Conservation (phyloP, 1,139 yeast species). For the Nadsonia commutata region DNA sequence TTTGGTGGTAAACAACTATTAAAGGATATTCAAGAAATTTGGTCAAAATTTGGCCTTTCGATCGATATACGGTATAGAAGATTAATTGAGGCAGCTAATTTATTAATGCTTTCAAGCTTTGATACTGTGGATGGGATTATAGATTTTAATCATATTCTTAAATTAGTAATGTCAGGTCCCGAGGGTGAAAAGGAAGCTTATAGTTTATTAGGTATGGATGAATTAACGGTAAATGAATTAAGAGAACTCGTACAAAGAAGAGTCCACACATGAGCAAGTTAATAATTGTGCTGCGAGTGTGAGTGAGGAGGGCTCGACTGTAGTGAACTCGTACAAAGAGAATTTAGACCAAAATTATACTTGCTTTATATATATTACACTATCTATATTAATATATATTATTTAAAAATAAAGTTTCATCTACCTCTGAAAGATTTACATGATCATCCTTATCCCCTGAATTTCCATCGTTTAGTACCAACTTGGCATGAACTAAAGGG, state of each 20-base stretch:
- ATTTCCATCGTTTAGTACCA: too few species aligned
- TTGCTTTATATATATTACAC: too few species aligned
- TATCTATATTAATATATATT: too few species aligned
- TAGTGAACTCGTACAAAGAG: too few species aligned
- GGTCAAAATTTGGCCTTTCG: conserved; percentile 19
- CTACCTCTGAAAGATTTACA: too few species aligned
- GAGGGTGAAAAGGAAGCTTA: background rate
- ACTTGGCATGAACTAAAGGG: too few species aligned
- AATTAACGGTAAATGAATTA: background rate
- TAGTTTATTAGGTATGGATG: background rate
- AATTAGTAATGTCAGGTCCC: background rate
- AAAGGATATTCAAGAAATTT: conserved; percentile 37
- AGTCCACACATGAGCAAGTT: too few species aligned
- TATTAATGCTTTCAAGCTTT: background rate
- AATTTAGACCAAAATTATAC: too few species aligned
- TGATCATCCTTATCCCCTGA: too few species aligned
- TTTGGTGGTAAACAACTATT: conserved; percentile 44
- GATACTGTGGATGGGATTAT: background rate
- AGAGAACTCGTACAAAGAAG: background rate
- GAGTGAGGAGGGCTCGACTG: too few species aligned
- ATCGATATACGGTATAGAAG: conserved; percentile 10
- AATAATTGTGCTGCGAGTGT: too few species aligned
- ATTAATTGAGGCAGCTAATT: background rate
- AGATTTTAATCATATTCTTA: background rate
- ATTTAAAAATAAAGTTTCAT: too few species aligned